These are phyloP conservation scores for Suhomyces vadensis DNA, from an alignment of 805 yeast genomes.

Conservation along the genomic window DNA sequence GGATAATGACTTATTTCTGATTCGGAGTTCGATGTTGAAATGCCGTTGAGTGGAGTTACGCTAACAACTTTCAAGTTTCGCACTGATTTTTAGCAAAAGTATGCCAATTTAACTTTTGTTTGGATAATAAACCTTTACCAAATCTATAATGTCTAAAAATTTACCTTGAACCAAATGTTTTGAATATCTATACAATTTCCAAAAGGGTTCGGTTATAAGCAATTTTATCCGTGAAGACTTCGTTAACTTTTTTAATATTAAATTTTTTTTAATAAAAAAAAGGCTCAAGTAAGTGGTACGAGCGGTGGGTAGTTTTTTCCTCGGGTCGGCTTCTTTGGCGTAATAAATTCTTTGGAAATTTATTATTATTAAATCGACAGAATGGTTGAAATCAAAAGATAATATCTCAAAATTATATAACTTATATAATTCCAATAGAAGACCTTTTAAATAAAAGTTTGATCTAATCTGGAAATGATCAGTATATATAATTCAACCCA, in stretches of 20 bases:
- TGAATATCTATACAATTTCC: not conserved
- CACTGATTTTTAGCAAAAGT: not conserved
- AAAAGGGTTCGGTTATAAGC: not conserved
- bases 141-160: too few species aligned
- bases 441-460: not conserved
- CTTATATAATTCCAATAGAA: not conserved
- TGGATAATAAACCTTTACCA: too few species aligned
- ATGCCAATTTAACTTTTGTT: too few species aligned
- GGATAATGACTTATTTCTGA: not conserved
- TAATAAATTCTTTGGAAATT: too few species aligned
- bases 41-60: not conserved
- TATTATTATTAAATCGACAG: too few species aligned
- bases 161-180: not conserved
- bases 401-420: too few species aligned
- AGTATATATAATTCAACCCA: conserved; percentile 5
- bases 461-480: not conserved
- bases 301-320: not conserved
- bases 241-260: too few species aligned
- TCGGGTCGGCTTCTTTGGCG: conserved; percentile 1
- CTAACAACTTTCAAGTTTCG: not conserved
- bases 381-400: too few species aligned
- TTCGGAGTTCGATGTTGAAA: not conserved
- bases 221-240: not conserved
- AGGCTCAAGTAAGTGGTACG: conserved; percentile 1
- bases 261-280: not conserved